These are phyloP conservation scores for Coix lacrymajobi DNA, from an alignment of 176 grass and related monocot species.

Conservation along the genomic window DNA sequence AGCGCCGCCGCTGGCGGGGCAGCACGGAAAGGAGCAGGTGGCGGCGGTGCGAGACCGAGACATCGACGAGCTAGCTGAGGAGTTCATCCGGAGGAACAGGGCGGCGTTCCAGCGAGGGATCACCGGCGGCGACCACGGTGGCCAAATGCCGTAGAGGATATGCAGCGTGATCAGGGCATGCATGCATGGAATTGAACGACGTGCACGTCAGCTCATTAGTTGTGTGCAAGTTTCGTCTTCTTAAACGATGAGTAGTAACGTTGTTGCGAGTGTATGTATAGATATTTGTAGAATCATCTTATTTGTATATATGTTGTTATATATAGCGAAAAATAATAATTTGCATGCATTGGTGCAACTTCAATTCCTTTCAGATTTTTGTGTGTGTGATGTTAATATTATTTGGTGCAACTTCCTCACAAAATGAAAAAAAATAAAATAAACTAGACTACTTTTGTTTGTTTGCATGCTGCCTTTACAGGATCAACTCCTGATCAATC, in stretches of 20 bases:
- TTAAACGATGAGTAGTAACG: neutral
- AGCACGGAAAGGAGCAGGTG: neutral
- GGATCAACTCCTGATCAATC: too few species aligned
- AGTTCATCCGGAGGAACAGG: conserved; percentile 13
- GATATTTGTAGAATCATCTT: neutral
- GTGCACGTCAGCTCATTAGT: neutral
- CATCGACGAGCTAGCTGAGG: neutral
- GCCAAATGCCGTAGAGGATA: neutral
- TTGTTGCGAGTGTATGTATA: neutral
- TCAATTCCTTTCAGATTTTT: neutral
- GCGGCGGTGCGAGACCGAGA: neutral
- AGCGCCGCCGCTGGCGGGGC: neutral
- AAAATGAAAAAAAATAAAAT: neutral
- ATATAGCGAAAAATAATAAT: neutral
- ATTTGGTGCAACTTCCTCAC: too few species aligned
- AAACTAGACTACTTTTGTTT: too few species aligned
- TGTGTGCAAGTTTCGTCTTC: neutral
- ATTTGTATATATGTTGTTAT: neutral
- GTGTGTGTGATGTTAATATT: neutral
- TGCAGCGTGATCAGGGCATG: neutral
- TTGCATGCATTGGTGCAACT: neutral
- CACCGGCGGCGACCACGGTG: neutral
- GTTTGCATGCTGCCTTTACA: too few species aligned
- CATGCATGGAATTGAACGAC: neutral
- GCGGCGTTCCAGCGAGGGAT: neutral